These are phyloP conservation scores for Leptodermis oblonga DNA, from an alignment of 257 asterid genomes.

Conservation along the genomic window DNA sequence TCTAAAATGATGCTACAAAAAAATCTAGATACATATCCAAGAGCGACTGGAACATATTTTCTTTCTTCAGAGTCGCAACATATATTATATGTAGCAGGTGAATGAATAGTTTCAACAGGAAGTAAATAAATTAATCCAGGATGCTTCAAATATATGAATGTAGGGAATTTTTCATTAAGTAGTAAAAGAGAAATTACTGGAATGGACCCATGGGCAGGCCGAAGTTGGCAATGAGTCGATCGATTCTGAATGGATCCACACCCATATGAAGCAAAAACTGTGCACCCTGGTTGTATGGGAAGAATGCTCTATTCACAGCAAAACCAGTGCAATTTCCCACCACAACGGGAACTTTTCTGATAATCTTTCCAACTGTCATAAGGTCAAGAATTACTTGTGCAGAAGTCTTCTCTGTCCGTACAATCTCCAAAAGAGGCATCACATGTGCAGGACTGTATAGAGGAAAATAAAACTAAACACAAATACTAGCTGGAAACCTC, in stretches of 20 bases:
- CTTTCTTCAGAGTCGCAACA: slow-evolving; percentile 5
- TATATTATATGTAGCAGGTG: not conserved
- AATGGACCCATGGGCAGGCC: slow-evolving; percentile 99
- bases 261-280: slow-evolving; percentile 73
- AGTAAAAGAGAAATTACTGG: slow-evolving; percentile 56
- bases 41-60: not conserved
- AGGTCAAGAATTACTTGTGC: slow-evolving; percentile 90
- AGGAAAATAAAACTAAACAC: slow-evolving; percentile 25
- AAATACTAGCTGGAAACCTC: not conserved
- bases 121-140: not conserved
- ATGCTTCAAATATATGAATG: not conserved
- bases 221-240: slow-evolving; percentile 64
- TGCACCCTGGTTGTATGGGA: slow-evolving; percentile 87
- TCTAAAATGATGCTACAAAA: not conserved
- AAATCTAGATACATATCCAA: not conserved
- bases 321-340: slow-evolving; percentile 98
- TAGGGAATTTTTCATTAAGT: not conserved
- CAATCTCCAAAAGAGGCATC: slow-evolving; percentile 95
- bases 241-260: slow-evolving; percentile 90
- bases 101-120: not conserved
- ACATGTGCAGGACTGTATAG: slow-evolving; percentile 91
- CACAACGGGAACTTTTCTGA: slow-evolving; percentile 92
- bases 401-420: slow-evolving; percentile 86
- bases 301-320: slow-evolving; percentile 96
- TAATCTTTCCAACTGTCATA: slow-evolving; percentile 80